A percentile compares a stretch with the other conserved stretches of the same genome.
phyloP scores from a whole-genome alignment of 2,329 filamentous ascomycete species.

The Metarhizium brunneum region DNA sequence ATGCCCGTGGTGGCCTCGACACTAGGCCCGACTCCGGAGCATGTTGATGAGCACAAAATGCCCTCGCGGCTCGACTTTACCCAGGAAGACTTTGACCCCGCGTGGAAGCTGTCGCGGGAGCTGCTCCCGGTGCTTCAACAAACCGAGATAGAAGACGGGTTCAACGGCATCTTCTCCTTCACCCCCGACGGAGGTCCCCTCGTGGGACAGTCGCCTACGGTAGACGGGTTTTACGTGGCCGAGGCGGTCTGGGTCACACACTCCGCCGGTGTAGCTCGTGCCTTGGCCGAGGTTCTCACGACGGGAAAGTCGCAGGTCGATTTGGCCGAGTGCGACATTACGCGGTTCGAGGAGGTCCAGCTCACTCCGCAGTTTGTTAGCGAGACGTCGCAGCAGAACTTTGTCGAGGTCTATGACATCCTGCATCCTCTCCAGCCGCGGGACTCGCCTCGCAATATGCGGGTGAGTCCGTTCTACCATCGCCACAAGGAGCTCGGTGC shows the following conservation, averaged over 20 bases:
- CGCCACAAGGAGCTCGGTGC: conserved; percentile 46
- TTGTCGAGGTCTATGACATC: conserved; percentile 57
- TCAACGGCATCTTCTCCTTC: conserved; percentile 59
- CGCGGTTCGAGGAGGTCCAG: conserved; percentile 53
- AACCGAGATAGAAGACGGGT: conserved; percentile 46
- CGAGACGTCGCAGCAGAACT: conserved; percentile 52
- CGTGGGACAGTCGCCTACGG: conserved; percentile 45
- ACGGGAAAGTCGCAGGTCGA: conserved; percentile 46
- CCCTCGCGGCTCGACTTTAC: conserved; percentile 54
- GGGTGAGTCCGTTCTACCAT: conserved; percentile 47
- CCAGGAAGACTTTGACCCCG: conserved; percentile 47
- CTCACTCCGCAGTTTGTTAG: conserved; percentile 43
- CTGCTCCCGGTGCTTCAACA: conserved; percentile 43
- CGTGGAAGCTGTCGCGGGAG: conserved; percentile 46
- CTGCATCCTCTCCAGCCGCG: conserved; percentile 50
- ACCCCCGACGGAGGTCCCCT: conserved; percentile 55
- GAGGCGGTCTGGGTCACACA: conserved; percentile 61
- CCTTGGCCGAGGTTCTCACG: conserved; percentile 49
- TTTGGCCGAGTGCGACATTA: conserved; percentile 48
- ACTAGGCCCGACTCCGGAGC: conserved; percentile 40
- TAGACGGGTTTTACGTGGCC: conserved; percentile 55
- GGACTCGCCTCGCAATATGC: conserved; percentile 47
- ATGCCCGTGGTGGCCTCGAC: conserved; percentile 49
- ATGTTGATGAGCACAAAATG: conserved; percentile 52
- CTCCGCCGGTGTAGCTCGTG: conserved; percentile 52